Base-by-base conservation (phyloP, 306 rosid genomes). In the Hylodesmum podocarpum region DNA sequence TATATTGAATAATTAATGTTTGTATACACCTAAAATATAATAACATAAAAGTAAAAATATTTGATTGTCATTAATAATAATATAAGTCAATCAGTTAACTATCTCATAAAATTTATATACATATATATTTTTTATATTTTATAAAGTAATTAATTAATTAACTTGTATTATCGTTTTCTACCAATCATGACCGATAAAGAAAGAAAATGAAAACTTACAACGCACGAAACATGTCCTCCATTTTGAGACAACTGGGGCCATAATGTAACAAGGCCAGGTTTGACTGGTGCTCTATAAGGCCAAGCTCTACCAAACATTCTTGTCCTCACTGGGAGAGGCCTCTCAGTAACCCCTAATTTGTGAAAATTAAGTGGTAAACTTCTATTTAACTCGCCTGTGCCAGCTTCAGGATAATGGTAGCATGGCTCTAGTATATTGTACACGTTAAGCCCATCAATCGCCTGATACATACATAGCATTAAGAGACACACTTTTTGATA, bases 261-360 rank as follows among this genome's bases (percentile, higher is more conserved):
- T 16, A 80, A 49, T 4, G 95, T 82, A 57, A 93, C 88, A 43
- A 44, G 61, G n/a, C 95, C 98, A 2, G 81, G 82, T 70, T 73
- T 75, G 2, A 85, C 87, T 0, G 94, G 88, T 11, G 91, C 94
- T 65, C 78, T 3, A 11, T 80, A 80, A 6, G 96, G 98, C 98
- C 98, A 91, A 31, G 98, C 95, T 10, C 96, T 83, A 0, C 96
- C 96, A 57, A 87, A 89, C 80, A 91, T 89, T 64, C 96, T 86
- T 55, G 82, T 88, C 47, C 98, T 87, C 19, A 93, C 88, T 5
- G 80, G 73, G 0, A 89, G 83, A 16, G 87, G 79, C 84, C 55
- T 90, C 72, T 90, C 79, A 0, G 90, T 82, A n/a, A 22, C 53
- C 10, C 96, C 98, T 34, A 93, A 72, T 27, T 78, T 83, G 62